Percentiles rank a stretch among this genome's conserved stretches.
Conservation (phyloP, 2,329 filamentous ascomycete genomes). For the Exserohilum rostratum region DNA sequence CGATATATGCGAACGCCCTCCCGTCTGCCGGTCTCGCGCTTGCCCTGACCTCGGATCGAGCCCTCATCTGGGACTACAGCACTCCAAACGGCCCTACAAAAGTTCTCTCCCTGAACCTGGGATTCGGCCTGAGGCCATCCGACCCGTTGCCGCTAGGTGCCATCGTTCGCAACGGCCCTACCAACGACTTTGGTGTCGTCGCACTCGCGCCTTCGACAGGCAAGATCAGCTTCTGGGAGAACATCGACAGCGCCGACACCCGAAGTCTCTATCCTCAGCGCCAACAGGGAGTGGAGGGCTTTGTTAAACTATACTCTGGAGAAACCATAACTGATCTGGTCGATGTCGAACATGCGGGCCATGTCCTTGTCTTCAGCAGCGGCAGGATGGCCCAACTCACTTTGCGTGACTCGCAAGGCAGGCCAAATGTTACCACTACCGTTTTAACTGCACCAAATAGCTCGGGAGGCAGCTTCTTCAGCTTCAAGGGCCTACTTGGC, state of each 20-base stretch:
- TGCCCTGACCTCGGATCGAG: slow-evolving; percentile 78
- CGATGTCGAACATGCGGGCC: slow-evolving; percentile 85
- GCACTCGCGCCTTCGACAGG: slow-evolving; percentile 84
- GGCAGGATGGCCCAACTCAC: slow-evolving; percentile 87
- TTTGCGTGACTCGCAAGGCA: slow-evolving; percentile 84
- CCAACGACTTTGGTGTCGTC: slow-evolving; percentile 82
- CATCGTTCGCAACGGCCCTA: slow-evolving; percentile 78
- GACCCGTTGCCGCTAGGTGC: slow-evolving; percentile 82
- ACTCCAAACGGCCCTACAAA: slow-evolving; percentile 66
- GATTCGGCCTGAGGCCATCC: slow-evolving; percentile 70
- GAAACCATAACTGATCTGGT: slow-evolving; percentile 79
- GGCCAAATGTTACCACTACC: slow-evolving; percentile 78
- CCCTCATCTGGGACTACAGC: slow-evolving; percentile 89
- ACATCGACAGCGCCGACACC: slow-evolving; percentile 85
- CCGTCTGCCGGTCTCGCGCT: slow-evolving; percentile 73
- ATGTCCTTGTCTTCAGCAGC: slow-evolving; percentile 82
- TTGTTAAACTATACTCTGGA: slow-evolving; percentile 75
- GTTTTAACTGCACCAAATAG: slow-evolving; percentile 68
- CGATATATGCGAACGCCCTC: slow-evolving; percentile 56
- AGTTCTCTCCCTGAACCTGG: slow-evolving; percentile 79
- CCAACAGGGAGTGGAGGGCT: slow-evolving; percentile 77
- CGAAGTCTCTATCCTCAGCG: slow-evolving; percentile 83
- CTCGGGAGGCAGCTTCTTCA: slow-evolving; percentile 75
- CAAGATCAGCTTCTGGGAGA: slow-evolving; percentile 93
- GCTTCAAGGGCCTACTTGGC: slow-evolving; percentile 76